Conservation (phyloP, 129 eudicot genomes). For the Chrysanthemum lavandulifolium region DNA sequence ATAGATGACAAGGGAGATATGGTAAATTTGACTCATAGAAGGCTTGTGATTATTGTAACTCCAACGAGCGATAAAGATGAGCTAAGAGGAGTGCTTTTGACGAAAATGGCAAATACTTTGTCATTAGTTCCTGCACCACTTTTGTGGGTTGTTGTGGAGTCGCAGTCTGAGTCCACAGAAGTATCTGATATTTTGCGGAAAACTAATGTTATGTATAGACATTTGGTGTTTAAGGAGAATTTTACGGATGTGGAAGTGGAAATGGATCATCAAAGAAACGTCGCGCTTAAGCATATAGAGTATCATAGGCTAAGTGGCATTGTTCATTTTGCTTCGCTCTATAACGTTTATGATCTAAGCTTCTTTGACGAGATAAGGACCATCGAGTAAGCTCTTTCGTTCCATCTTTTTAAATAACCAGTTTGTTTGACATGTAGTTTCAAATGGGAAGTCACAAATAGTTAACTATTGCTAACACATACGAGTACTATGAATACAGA, state of each 20-base stretch:
- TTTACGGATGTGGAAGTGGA: conserved; percentile 59
- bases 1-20: conserved; percentile 16
- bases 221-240: conserved; percentile 83
- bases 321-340: conserved; percentile 87
- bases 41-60: conserved; percentile 69
- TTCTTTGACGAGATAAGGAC: conserved; percentile 90
- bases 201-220: conserved; percentile 91
- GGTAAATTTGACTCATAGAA: conserved; percentile 35
- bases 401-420: conserved; percentile 5
- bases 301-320: conserved; percentile 85
- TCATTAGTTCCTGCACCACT: conserved; percentile 67
- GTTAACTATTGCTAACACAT: not conserved
- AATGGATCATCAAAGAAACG: conserved; percentile 83
- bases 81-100: conserved; percentile 50
- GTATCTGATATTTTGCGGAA: conserved; percentile 76
- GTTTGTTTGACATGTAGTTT: not conserved
- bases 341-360: conserved; percentile 81
- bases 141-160: conserved; percentile 88
- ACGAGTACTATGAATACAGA: not conserved
- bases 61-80: conserved; percentile 61
- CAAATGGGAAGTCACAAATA: not conserved
- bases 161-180: conserved; percentile 46
- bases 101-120: conserved; percentile 67
- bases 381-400: conserved; percentile 63
- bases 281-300: conserved; percentile 91